phyloP scores from a whole-genome alignment of 306 rosid genomes.

The Cucumis melo region DNA sequence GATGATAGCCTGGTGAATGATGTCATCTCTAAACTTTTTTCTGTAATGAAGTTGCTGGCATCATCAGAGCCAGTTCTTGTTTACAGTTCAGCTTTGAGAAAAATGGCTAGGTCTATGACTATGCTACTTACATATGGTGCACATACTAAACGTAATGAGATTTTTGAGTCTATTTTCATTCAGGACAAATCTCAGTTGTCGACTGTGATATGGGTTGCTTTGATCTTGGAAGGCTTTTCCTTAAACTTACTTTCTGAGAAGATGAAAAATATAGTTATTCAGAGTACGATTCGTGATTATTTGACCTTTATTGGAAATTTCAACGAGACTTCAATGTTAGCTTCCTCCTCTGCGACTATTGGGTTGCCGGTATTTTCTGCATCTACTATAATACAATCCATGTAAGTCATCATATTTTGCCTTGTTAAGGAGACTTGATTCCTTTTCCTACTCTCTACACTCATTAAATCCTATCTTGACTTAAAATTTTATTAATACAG shows the following conservation, averaged over 20 bases:
- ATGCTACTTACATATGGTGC: conserved; percentile 45
- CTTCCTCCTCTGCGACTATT: conserved; percentile 21
- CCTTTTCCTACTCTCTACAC: background rate
- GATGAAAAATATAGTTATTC: conserved; percentile 32
- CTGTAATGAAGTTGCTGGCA: conserved; percentile 51
- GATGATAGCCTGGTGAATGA: conserved; percentile 38
- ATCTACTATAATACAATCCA: conserved; percentile 54
- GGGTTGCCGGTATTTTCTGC: conserved; percentile 62
- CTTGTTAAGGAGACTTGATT: background rate
- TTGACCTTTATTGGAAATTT: conserved; percentile 41
- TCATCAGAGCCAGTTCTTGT: conserved; percentile 45
- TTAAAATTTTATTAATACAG: background rate
- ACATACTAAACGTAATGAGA: conserved; percentile 39
- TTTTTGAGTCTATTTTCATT: conserved; percentile 34
- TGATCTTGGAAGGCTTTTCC: conserved; percentile 72
- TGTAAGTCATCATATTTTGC: conserved; percentile 33
- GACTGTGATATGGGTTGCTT: conserved; percentile 34
- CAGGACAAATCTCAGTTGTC: conserved; percentile 41
- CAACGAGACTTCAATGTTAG: conserved; percentile 30
- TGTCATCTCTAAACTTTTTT: conserved; percentile 38
- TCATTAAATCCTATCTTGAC: background rate
- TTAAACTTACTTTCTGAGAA: conserved; percentile 49
- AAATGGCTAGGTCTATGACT: conserved; percentile 61
- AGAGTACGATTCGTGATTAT: conserved; percentile 45
- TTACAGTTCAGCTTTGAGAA: conserved; percentile 51